These are phyloP conservation scores for Haematococcus sp. DNA, from an alignment of 139 green algal species.

Conservation along the genomic window DNA sequence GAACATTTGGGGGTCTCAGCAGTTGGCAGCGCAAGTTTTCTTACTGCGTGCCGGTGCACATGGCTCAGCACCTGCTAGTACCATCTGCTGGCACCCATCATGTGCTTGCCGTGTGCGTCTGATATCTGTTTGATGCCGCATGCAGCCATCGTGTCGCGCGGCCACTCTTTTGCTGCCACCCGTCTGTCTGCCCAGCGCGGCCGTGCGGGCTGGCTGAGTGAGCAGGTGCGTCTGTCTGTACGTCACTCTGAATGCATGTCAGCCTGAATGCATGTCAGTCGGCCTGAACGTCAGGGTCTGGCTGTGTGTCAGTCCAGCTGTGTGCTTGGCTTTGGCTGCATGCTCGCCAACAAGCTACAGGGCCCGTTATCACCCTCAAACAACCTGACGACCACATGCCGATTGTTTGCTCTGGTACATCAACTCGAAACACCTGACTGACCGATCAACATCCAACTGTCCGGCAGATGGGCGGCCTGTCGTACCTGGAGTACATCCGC, in stretches of 20 bases:
- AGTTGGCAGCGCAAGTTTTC: neutral
- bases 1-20: neutral
- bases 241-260: neutral
- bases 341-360: no score
- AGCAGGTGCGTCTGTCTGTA: slow-evolving; percentile 40
- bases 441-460: no score
- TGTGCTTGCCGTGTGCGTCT: no score
- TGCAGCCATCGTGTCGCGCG: slow-evolving; percentile 59
- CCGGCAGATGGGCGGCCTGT: slow-evolving; percentile 79
- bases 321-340: neutral
- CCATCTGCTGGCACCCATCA: no score
- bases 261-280: neutral
- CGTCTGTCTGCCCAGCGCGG: slow-evolving; percentile 87
- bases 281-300: neutral
- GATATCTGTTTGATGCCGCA: neutral
- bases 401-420: no score
- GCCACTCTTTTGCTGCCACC: slow-evolving; percentile 80
- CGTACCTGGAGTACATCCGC: slow-evolving; percentile 89
- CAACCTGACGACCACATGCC: no score
- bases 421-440: no score
- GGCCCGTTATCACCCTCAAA: no score
- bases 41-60: neutral
- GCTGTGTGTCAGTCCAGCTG: neutral
- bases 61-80: no score
- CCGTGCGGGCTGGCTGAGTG: slow-evolving; percentile 76